Base-by-base conservation (phyloP, 805 yeast genomes). In the Candida silvatica region DNA sequence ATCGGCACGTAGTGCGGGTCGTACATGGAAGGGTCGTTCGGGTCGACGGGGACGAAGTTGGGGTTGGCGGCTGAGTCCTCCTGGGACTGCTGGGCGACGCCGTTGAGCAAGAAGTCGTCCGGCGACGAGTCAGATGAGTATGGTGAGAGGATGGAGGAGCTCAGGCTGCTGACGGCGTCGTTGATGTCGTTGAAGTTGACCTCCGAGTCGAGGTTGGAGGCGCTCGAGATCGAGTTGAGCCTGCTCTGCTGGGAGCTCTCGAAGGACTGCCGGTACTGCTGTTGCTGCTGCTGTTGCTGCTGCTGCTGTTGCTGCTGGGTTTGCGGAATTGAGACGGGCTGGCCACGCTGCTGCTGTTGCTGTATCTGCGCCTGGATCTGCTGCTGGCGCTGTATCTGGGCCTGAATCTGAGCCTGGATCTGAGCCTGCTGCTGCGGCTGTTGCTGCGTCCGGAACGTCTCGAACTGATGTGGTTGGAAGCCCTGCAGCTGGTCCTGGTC, bases 111-210 rank as follows among this genome's bases (percentile, higher is more conserved):
- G 29, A 56, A 48, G 14, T 48, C 59, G 32, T 58, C 64, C 4
- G 64, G 64, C 3, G 63, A 58, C 2, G 64, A 59, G 6, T 61
- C 64, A 7, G 54, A 45, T 7, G 61, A 55, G 37, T 55, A 57
- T 7, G 64, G 62, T 3, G 62, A 57, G 17, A 58, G 34, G 4
- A 53, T 49, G 1, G 55, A 51, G 2, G 60, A 52, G 27, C 49
- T 47, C 28, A 55, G 42, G 17, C 53, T 48, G 30, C 52, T 47
- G 6, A 44, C 39, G 2, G 55, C 59, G 37, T 56, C 59, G 34
- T 53, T 53, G 11, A 56, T 36, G 14, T 56, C 60, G 19, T 49
- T 47, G 19, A 52, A 51, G 35, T 53, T 50, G 6, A 54, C 35
- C 3, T 56, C 59, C 1, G 59, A 47, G 8, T 44, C 43, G 14